A percentile compares a stretch with the other conserved stretches of the same genome.
These are phyloP conservation scores for Yamadazyma kanchanaburiensis DNA, from an alignment of 1,139 yeast species.

Conservation along the genomic window DNA sequence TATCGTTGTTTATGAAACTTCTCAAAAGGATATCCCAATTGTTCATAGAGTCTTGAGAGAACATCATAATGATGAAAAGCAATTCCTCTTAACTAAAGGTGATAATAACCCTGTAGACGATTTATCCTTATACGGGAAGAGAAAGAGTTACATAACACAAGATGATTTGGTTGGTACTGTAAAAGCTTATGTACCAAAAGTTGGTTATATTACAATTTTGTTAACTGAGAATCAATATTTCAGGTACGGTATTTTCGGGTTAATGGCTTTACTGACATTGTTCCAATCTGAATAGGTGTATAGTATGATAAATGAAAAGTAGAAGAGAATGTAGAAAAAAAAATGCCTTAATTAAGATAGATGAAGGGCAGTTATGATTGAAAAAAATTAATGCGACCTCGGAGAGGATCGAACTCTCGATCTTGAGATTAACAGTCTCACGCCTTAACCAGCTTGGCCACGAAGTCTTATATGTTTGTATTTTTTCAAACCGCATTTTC, in stretches of 20 bases:
- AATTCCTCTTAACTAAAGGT: conserved; percentile 86
- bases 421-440: conserved; percentile 49
- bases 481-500: conserved; percentile 22
- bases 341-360: too few species aligned
- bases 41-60: conserved; percentile 93
- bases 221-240: conserved; percentile 85
- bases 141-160: conserved; percentile 73
- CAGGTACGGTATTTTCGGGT: conserved; percentile 66
- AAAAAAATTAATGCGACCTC: conserved; percentile 25
- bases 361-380: too few species aligned
- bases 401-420: conserved; percentile 45
- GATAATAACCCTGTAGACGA: conserved; percentile 95
- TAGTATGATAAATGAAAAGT: background rate
- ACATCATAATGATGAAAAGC: conserved; percentile 59
- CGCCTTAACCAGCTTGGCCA: conserved; percentile 57
- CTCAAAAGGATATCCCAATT: conserved; percentile 81
- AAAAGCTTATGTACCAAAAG: conserved; percentile 83
- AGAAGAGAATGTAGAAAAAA: background rate
- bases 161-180: conserved; percentile 88
- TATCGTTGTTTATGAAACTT: conserved; percentile 88
- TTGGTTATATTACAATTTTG: conserved; percentile 89
- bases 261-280: conserved; percentile 59
- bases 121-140: conserved; percentile 74
- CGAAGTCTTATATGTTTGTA: conserved; percentile 34
- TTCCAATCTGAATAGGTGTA: conserved; percentile 20